Conservation (phyloP, 148 eudicot genomes). For the Spergularia bocconei region DNA sequence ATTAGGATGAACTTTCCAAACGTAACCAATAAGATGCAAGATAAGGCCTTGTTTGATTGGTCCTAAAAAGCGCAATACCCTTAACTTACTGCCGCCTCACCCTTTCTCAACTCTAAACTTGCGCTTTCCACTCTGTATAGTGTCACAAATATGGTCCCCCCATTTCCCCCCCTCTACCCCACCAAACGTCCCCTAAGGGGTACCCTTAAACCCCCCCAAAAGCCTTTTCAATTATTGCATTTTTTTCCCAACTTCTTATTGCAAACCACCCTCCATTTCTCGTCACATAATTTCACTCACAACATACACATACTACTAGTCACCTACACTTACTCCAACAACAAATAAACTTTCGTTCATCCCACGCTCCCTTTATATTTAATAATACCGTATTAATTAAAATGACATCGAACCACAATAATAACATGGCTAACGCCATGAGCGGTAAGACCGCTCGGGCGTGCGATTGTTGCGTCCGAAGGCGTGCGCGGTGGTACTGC, state of each 20-base stretch:
- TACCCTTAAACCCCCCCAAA: slow-evolving; percentile 23
- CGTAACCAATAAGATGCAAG: slow-evolving; percentile 60
- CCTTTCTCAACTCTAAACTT: not conserved
- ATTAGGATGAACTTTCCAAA: slow-evolving; percentile 43
- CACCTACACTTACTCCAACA: not conserved
- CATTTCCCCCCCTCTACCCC: slow-evolving; percentile 10
- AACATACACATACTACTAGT: not conserved
- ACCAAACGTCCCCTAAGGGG: slow-evolving; percentile 17
- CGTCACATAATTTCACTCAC: not conserved
- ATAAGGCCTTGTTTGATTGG: slow-evolving; percentile 51
- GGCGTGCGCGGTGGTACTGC: slow-evolving; percentile 82
- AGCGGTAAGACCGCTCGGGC: slow-evolving; percentile 77
- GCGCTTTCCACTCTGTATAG: slow-evolving; percentile 32
- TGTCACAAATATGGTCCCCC: slow-evolving; percentile 21
- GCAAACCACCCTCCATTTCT: not conserved
- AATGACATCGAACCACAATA: slow-evolving; percentile 31
- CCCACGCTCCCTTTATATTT: too few species aligned
- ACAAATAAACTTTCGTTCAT: too few species aligned
- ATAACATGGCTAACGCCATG: slow-evolving; percentile 52
- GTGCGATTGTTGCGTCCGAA: slow-evolving; percentile 61
- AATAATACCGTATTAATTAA: not conserved
- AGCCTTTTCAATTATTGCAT: slow-evolving; percentile 27
- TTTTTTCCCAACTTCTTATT: too few species aligned
- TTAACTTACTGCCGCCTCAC: slow-evolving; percentile 14
- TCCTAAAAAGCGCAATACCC: slow-evolving; percentile 35